Evolutionary conservation across 306 rosid genomes (phyloP).

Genomic region (Nissolia schottii): DNA sequence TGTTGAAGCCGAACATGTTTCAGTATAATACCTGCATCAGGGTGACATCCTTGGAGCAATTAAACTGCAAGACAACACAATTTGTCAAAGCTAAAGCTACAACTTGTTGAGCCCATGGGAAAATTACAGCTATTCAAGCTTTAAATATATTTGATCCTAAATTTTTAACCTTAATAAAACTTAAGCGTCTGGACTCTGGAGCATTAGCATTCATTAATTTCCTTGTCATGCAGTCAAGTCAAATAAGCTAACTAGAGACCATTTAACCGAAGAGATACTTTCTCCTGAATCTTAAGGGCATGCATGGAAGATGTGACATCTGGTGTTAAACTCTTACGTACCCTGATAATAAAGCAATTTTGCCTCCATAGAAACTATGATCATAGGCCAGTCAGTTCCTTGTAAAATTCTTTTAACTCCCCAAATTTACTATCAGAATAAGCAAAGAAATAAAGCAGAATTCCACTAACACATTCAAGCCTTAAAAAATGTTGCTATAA

Average conservation of each 20-base stretch:
- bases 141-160: conserved; percentile 1
- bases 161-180: not conserved
- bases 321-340: not conserved
- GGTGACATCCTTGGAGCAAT: conserved; percentile 82
- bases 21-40: conserved; percentile 74
- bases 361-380: not conserved
- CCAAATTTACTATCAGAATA: not conserved
- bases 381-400: not conserved
- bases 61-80: conserved; percentile 64
- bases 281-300: not conserved
- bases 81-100: conserved; percentile 22
- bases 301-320: not conserved
- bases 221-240: not conserved
- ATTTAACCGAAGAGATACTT: not conserved
- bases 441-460: conserved; percentile 10
- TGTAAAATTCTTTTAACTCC: not conserved
- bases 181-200: not conserved
- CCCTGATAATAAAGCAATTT: not conserved
- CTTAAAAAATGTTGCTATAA: not conserved
- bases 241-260: not conserved
- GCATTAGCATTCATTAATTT: conserved; percentile 7
- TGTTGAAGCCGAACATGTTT: conserved; percentile 3
- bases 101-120: not conserved
- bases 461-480: conserved; percentile 14
- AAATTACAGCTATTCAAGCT: not conserved